Base-by-base conservation (phyloP, 306 rosid species). In the Cucurbita moschata region DNA sequence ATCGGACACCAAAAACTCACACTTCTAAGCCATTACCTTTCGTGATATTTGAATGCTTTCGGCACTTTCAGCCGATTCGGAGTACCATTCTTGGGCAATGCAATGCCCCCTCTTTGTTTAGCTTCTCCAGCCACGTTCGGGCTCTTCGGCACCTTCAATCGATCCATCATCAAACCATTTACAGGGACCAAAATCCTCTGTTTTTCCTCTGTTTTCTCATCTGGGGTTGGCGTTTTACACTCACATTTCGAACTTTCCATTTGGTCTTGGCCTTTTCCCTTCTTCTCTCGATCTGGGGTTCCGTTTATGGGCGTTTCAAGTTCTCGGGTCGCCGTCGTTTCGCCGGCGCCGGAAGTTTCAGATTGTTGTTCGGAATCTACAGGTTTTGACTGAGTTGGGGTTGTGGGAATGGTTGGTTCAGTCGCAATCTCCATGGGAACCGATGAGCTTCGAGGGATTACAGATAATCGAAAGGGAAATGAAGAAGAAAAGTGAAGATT, bases 31-130 rank as follows among this genome's bases (percentile, higher is more conserved):
- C 5, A 40, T 21, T 75, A 88, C 98, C 98, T 93, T 85, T 93
- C 98, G 3, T 92, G 97, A 73, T 71, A 89, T 78, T 86, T 93
- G 80, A 88, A 93, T 47, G 96, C 86, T 74, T 62, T 62, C 1
- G 98, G 96, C 74, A 93, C 87, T 56, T 81, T 81, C 21, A 90
- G 96, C 35, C 85, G 90, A 79, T 86, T 87, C 4, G 91, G 96
- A 5, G 87, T 87, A 51, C 73, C 76, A 30, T 85, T 78, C 76
- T 84, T 87, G 26, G 82, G 86, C 79, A 88, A 78, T 74, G 87
- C 90, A 6, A 77, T 82, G 14, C 68, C 66, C 8, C 88, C 79
- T 1, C 37, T 72, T 39, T 70, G 42, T 35, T 54, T 82, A 78
- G 72, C 1, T 21, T 44, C 40, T 67, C n/a, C 26, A 0, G 63